Evolutionary conservation across 2,329 filamentous ascomycete species (phyloP), one percentile per base, ranked within the genome.

Genomic region (Diaporthe sp.): DNA sequence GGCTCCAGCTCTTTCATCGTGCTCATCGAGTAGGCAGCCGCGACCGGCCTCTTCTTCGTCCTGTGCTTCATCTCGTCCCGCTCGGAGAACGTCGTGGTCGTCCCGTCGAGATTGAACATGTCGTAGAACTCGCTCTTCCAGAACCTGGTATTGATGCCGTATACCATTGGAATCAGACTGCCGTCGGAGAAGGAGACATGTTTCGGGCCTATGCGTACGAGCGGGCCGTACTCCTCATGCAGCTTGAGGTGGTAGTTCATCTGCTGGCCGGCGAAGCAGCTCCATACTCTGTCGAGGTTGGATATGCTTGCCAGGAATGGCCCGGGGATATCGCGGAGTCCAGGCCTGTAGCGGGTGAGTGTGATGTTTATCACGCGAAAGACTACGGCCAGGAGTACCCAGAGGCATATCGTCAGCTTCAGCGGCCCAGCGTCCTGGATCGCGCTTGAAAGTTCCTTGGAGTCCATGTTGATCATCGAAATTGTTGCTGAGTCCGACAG

Each of bases 201-300:
- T 42, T 82, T 80, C 0, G 84, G 83, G 8, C 80, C 80, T 25
- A 84, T 74, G 15, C 85, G 82, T 15, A 86, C 84, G 1, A 85
- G 78, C 0, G 79, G 77, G 22, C 85, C 85, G 69, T 83, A 83
- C 61, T 79, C 78, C 19, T 79, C 75, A 74, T 83, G 81, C 22
- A 82, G 76, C 3, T 71, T 52, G 12, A 55, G 78, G 52, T 73
- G 71, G 61, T 69, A 52, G 61, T 42, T 40, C 61, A 73, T 73
- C 61, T 73, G 71, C 25, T 30, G 30, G 17, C 52, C 61, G 7
- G 8, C 6, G 38, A 25, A 22, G 71, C 52, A 69, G 61, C 61
- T 58, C 71, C 71, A 60, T 25, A 69, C 15, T 10, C 61, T 61
- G 52, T 73, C 71, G 40, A 58, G 28, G 40, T 69, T 38, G 40